Percentiles rank a stretch among this genome's conserved stretches.
These are phyloP conservation scores for Petrea volubilis DNA, from an alignment of 257 asterid species.

Conservation along the genomic window DNA sequence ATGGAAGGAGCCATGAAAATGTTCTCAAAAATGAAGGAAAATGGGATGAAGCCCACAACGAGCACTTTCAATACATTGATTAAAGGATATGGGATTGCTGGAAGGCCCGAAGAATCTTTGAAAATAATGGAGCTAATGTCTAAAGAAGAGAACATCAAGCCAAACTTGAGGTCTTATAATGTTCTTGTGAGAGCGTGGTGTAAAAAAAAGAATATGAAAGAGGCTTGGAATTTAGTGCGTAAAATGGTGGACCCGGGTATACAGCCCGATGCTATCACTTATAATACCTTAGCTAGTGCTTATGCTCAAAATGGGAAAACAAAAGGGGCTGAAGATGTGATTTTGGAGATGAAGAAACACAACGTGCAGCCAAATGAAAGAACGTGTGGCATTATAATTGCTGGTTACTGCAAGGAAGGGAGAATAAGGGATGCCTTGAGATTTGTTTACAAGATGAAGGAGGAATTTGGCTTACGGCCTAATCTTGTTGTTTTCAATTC, in stretches of 20 bases:
- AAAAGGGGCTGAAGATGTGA: slow-evolving; percentile 49
- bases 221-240: slow-evolving; percentile 54
- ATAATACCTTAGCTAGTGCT: slow-evolving; percentile 59
- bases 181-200: slow-evolving; percentile 75
- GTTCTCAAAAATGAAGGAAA: slow-evolving; percentile 55
- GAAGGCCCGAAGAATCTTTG: slow-evolving; percentile 67
- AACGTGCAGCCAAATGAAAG: slow-evolving; percentile 60
- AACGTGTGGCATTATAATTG: slow-evolving; percentile 61
- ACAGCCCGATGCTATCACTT: slow-evolving; percentile 57
- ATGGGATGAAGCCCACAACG: slow-evolving; percentile 56
- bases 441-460: slow-evolving; percentile 63
- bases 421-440: slow-evolving; percentile 55
- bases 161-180: slow-evolving; percentile 62
- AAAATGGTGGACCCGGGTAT: slow-evolving; percentile 58
- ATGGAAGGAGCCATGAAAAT: slow-evolving; percentile 69
- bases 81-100: slow-evolving; percentile 70
- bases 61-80: slow-evolving; percentile 69
- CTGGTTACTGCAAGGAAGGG: slow-evolving; percentile 75
- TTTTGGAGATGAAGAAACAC: slow-evolving; percentile 57
- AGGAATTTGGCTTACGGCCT: slow-evolving; percentile 49
- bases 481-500: slow-evolving; percentile 61
- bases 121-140: slow-evolving; percentile 54
- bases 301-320: slow-evolving; percentile 54
- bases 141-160: slow-evolving; percentile 50
- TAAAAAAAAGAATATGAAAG: slow-evolving; percentile 40